Evolutionary conservation across 192 early-diverging fungal species (phyloP), one percentile per base, ranked within the genome.

Genomic region (Funneliformis geosporum): DNA sequence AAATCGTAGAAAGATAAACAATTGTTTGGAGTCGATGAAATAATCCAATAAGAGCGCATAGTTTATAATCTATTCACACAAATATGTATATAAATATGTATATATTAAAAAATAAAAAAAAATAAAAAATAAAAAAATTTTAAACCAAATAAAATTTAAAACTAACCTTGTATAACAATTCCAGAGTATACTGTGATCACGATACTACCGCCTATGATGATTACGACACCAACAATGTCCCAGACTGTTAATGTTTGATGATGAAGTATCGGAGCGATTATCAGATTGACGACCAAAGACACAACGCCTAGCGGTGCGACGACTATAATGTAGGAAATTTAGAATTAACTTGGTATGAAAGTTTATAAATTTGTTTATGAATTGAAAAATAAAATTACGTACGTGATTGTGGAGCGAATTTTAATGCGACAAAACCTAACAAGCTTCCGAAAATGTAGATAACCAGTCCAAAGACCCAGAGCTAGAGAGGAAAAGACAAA

Each of bases 241-340:
- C 84, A 90, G 81, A 85, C 80, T 5, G 89, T 86, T 60, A 93
- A 89, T 40, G 85, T 85, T 73, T 95, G 93, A 77, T 90, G 87
- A 84, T 95, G 94, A 62, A 95, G 84, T 11, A 92, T 74, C 3
- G 94, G 94, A 8, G 94, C 94, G 21, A 93, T 83, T 64, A 95
- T 90, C 44, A 94, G 91, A 72, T 95, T 95, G 3, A 91, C 88
- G 16, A 95, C 93, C n/a, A 95, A 85, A 0, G 94, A 91, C 14
- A 94, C 88, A 18, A 90, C 92, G 10, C 93, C 92, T n/a, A 95
- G 84, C 2, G 94, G 91, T 0, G 92, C 94, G 10, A 93, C 88
- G 43, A 95, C 80, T 55, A 55, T 55, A 18, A 18, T 55, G 18
- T 55, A 55, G 2, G 18, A 55, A 18, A 18, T 16, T 55, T n/a